These are phyloP conservation scores for Globisporangium iwayamae DNA, from an alignment of 352 stramenopile genomes.

Conservation along the genomic window DNA sequence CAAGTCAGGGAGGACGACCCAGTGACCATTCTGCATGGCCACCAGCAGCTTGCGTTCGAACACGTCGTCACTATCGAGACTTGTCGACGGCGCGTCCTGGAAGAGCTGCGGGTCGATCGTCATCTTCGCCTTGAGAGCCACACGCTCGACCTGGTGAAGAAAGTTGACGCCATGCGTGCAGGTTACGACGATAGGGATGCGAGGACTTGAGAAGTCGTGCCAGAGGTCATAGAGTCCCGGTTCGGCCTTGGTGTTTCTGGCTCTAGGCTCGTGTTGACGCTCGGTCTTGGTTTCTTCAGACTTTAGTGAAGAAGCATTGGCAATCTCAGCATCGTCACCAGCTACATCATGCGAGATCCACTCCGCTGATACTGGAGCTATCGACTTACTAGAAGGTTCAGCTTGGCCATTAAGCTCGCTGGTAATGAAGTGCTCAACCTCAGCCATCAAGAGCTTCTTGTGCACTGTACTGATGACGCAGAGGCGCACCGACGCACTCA, in stretches of 20 bases:
- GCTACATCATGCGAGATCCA: not conserved
- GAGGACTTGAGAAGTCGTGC: constrained; percentile 32
- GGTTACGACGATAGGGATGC: constrained; percentile 29
- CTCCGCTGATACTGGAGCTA: not conserved
- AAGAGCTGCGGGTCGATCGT: constrained; percentile 27
- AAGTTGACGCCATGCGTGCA: constrained; percentile 34
- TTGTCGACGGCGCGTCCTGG: not conserved
- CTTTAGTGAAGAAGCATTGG: not conserved
- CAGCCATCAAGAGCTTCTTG: constrained; percentile 21
- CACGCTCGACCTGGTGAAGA: constrained; percentile 24
- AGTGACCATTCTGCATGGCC: constrained; percentile 50
- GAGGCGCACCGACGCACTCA: constrained; percentile 19
- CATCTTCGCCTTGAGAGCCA: constrained; percentile 27
- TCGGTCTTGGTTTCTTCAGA: not conserved
- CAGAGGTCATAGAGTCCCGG: constrained; percentile 23
- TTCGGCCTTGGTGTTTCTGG: not conserved
- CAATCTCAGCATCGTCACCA: not conserved
- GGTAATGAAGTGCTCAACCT: constrained; percentile 27
- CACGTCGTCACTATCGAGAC: constrained; percentile 3
- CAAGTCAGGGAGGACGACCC: constrained; percentile 44
- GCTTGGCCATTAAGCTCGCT: not conserved
- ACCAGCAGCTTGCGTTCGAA: constrained; percentile 35
- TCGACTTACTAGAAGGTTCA: not conserved
- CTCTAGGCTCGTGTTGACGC: not conserved
- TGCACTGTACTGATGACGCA: constrained; percentile 27